phyloP scores from a whole-genome alignment of 2,329 filamentous ascomycete species.

The Ophiocordyceps camponoti-rufipedis region DNA sequence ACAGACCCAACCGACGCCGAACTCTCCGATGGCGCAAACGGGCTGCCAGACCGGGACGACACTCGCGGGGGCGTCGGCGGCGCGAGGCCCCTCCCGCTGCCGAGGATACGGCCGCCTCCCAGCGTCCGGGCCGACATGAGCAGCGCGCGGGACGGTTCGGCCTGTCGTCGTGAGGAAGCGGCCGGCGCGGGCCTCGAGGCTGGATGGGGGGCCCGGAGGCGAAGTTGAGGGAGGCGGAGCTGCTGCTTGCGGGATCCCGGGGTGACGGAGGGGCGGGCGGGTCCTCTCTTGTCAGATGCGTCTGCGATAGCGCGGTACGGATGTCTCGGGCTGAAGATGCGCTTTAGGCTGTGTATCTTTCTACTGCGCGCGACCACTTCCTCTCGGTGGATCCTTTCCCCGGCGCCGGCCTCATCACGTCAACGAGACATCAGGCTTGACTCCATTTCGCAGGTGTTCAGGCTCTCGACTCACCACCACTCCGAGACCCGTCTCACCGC shows the following conservation, averaged over 20 bases:
- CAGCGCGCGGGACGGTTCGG: no score
- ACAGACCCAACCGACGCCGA: constrained; percentile 63
- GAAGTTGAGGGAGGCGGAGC: background rate
- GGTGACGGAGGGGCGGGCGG: background rate
- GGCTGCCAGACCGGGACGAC: constrained; percentile 27
- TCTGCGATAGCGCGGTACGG: background rate
- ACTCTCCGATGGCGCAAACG: constrained; percentile 43
- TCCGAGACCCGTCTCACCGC: background rate
- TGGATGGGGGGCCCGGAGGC: no score
- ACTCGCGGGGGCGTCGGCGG: constrained; percentile 30
- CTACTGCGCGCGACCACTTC: no score
- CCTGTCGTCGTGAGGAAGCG: no score
- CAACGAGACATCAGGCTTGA: no score
- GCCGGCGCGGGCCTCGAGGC: no score
- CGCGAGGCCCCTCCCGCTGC: constrained; percentile 67
- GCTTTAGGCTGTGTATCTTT: background rate
- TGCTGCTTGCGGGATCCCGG: background rate
- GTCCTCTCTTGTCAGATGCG: background rate
- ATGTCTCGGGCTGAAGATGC: background rate
- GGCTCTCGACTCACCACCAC: background rate
- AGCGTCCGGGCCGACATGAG: constrained; percentile 71
- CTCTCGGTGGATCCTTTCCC: no score
- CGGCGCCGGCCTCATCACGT: no score
- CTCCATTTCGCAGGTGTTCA: no score
- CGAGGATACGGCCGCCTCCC: constrained; percentile 81